Evolutionary conservation across 2,329 filamentous ascomycete genomes (phyloP), one percentile per base, ranked within the genome.

Genomic region (Fusarium foetens): DNA sequence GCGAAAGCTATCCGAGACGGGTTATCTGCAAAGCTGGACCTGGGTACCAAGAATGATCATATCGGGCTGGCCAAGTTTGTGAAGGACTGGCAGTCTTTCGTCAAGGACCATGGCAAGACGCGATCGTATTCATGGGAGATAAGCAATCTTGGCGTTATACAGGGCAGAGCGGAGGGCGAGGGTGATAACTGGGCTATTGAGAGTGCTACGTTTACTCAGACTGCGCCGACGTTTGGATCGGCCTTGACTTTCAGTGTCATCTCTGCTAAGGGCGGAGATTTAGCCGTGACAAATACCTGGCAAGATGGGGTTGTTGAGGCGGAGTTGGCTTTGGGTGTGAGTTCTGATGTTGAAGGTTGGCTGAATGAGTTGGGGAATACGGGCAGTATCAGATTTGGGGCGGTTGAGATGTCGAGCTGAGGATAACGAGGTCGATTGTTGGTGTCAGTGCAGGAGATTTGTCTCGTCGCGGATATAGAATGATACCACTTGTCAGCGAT

Each of bases 1-100:
- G 66, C 78, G 0, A 53, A 33, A 9, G 64, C 72, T 0, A 43
- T 80, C 19, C 49, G 71, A n/a, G 42, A 53, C 5, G 60, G 63
- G 12, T 23, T 80, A 2, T 70, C 70, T 3, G 23, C 51, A 23
- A 77, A 75, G 8, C 42, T 75, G 11, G 71, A 72, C 29, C 21
- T n/a, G 3, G 62, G 66, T 0, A 51, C 58, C 0, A 73, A 60
- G 11, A 70, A 73, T 5, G 63, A 71, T 17, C 21, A 41, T 2
- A 8, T 73, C 2, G 70, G 70, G 0, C 46, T 73, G 1, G 36
- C 60, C 7, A 65, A 57, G 3, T 52, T 73, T 7, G 58, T 73
- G 6, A 38, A 35, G 4, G 63, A 73, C 39, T 73, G 70, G 63
- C 58, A 54, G 2, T 53, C 58, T 0, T 73, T 51, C 14, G 3